Conservation (phyloP, 371 early-diverging fungal genomes). For the Encephalitozoon cuniculi region DNA sequence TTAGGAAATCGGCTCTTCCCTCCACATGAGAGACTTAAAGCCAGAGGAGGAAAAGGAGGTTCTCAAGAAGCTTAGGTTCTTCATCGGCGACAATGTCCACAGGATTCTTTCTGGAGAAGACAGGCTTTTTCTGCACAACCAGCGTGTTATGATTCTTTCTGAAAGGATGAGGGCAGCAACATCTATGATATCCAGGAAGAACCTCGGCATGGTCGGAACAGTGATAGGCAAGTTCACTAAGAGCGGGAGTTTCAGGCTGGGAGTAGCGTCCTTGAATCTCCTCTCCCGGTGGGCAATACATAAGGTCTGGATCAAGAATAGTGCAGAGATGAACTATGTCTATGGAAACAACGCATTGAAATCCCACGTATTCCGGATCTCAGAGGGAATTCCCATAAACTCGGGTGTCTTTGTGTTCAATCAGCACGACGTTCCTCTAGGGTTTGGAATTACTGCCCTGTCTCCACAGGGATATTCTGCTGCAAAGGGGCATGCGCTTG, state of each 20-base stretch:
- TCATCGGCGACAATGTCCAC: constrained; percentile 52
- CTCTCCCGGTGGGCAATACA: constrained; percentile 84
- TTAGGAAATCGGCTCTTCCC: not conserved
- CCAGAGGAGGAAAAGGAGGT: constrained; percentile 56
- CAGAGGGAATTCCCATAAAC: constrained; percentile 90
- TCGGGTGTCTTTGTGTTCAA: constrained; percentile 86
- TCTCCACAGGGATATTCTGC: constrained; percentile 76
- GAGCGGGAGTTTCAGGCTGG: constrained; percentile 83
- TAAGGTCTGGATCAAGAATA: constrained; percentile 93
- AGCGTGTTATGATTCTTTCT: constrained; percentile 44
- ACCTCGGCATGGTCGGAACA: constrained; percentile 76
- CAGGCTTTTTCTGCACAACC: constrained; percentile 46
- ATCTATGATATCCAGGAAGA: constrained; percentile 62
- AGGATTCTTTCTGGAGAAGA: constrained; percentile 46
- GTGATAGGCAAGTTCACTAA: constrained; percentile 97
- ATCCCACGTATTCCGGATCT: constrained; percentile 84
- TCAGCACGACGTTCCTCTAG: constrained; percentile 83
- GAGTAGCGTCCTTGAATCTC: constrained; percentile 79
- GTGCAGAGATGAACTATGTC: constrained; percentile 94
- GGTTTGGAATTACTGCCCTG: constrained; percentile 90
- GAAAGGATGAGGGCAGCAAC: constrained; percentile 44
- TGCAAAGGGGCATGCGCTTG: constrained; percentile 82
- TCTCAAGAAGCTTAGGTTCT: constrained; percentile 51
- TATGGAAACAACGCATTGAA: constrained; percentile 97
- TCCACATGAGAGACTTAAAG: constrained; percentile 54